A percentile compares a stretch with the other conserved stretches of the same genome.
phyloP scores from a whole-genome alignment of 2,329 filamentous ascomycete species.

The Sporothrix pseudoabietina region DNA sequence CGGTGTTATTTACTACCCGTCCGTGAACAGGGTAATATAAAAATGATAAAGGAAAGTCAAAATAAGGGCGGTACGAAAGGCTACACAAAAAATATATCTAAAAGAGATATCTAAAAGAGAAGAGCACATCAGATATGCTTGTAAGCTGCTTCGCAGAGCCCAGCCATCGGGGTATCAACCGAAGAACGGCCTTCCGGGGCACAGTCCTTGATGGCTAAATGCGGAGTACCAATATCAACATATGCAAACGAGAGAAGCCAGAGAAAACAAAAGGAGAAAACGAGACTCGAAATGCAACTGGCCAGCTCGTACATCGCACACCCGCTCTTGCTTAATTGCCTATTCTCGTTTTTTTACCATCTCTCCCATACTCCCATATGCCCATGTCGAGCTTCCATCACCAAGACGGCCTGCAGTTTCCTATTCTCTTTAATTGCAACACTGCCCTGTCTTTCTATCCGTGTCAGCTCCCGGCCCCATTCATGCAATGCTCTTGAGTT shows the following conservation, averaged over 20 bases:
- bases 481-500: neutral
- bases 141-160: neutral
- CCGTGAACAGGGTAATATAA: neutral
- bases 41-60: neutral
- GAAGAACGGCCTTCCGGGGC: constrained; percentile 5
- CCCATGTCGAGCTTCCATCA: neutral
- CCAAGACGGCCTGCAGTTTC: neutral
- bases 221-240: neutral
- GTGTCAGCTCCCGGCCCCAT: neutral
- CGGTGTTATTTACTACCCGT: constrained; percentile 1
- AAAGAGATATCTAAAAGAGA: neutral
- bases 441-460: neutral
- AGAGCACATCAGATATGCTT: neutral
- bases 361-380: neutral
- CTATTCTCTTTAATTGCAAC: neutral
- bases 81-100: neutral
- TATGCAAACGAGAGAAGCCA: neutral
- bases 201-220: constrained; percentile 14
- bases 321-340: constrained; percentile 18
- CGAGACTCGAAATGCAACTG: constrained; percentile 2
- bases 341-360: neutral
- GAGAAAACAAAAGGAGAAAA: neutral
- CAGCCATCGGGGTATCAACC: neutral
- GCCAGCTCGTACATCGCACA: constrained; percentile 1
- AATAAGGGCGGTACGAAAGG: too few relatives aligned